Percentiles rank a stretch among this genome's conserved stretches.
Conservation (phyloP, 208 protist genomes). For the Crithidia sp. region DNA sequence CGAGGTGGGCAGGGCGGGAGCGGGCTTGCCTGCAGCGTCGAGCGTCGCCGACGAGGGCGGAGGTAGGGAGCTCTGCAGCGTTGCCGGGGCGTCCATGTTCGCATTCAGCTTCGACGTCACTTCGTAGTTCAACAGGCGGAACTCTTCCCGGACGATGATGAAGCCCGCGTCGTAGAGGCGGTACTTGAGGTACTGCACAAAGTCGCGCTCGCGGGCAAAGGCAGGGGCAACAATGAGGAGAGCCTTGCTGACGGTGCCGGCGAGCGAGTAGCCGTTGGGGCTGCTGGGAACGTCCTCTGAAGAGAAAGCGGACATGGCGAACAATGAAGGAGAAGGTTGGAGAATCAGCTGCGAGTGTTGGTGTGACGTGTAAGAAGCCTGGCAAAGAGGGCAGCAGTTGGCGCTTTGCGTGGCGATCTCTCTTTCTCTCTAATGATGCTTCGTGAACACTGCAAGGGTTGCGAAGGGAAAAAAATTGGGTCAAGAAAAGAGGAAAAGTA, state of each 20-base stretch:
- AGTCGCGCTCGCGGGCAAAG: slow-evolving; percentile 56
- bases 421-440: no score
- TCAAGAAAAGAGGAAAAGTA: no score
- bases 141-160: slow-evolving; percentile 82
- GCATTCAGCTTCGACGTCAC: slow-evolving; percentile 65
- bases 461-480: no score
- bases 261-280: slow-evolving; percentile 46
- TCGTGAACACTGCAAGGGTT: no score
- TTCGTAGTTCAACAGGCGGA: slow-evolving; percentile 79
- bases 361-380: no score
- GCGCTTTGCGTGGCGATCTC: no score
- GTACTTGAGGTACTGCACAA: slow-evolving; percentile 83
- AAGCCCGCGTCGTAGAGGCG: slow-evolving; percentile 86
- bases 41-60: neutral
- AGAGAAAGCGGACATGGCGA: slow-evolving; percentile 4
- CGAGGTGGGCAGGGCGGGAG: slow-evolving; percentile 21
- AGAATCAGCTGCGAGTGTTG: no score
- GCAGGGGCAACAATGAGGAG: slow-evolving; percentile 65
- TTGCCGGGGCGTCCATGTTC: slow-evolving; percentile 44
- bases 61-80: slow-evolving; percentile 9
- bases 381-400: no score
- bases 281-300: slow-evolving; percentile 4
- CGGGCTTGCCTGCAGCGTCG: slow-evolving; percentile 13
- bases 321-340: no score
- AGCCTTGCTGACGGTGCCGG: slow-evolving; percentile 68